Evolutionary conservation across 805 yeast genomes (phyloP).

Genomic region (Yamadazyma paraphyllophila): DNA sequence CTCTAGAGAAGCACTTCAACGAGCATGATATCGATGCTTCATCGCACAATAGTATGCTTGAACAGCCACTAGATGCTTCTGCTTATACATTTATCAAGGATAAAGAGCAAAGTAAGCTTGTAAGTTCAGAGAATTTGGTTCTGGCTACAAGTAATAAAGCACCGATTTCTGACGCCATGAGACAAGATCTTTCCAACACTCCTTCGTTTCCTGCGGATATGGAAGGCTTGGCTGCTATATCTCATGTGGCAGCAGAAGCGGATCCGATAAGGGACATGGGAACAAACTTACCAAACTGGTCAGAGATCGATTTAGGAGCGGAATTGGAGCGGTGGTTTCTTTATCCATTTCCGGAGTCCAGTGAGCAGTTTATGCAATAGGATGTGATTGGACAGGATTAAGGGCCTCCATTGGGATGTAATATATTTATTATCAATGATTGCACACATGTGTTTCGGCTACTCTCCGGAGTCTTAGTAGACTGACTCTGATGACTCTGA

Average conservation of each 20-base stretch:
- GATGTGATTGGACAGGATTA: too few relatives aligned
- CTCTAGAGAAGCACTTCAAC: constrained; percentile 1
- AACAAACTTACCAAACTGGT: neutral
- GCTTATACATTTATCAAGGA: constrained; percentile 2
- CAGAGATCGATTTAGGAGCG: constrained; percentile 12
- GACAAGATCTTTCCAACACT: neutral
- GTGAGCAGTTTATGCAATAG: neutral
- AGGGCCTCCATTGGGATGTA: too few relatives aligned
- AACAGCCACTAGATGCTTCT: constrained; percentile 4
- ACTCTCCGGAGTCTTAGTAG: too few relatives aligned
- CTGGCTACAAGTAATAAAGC: too few relatives aligned
- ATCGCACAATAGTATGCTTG: constrained; percentile 3
- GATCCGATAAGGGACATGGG: constrained; percentile 7
- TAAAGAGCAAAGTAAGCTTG: neutral
- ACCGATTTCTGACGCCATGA: too few relatives aligned
- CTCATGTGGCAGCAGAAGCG: constrained; percentile 7
- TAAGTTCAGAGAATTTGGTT: too few relatives aligned
- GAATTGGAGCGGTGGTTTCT: constrained; percentile 17
- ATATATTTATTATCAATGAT: too few relatives aligned
- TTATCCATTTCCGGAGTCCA: constrained; percentile 12
- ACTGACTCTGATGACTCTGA: too few relatives aligned
- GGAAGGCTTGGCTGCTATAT: constrained; percentile 8
- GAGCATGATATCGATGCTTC: constrained; percentile 14
- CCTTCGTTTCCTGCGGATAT: neutral
- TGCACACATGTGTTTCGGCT: too few relatives aligned